Evolutionary conservation across 1,284 basidiomycete species (phyloP).

Genomic region (Naganishia sp.): DNA sequence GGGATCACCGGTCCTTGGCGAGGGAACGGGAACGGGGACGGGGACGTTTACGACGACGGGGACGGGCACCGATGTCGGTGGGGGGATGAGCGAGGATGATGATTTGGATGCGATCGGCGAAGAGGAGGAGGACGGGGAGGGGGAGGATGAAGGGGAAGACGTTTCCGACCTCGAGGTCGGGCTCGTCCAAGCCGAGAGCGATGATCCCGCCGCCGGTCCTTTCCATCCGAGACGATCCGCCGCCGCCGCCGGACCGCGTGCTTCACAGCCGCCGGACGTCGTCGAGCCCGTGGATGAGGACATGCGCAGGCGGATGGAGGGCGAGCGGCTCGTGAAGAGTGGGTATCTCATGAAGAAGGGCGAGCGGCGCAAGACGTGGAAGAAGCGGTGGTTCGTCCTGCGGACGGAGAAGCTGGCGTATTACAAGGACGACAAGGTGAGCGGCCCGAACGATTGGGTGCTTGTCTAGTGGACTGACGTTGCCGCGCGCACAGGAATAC

Average conservation of each 20-base stretch:
- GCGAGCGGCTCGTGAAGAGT: slow-evolving; percentile 79
- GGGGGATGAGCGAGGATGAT: slow-evolving; percentile 69
- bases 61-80: slow-evolving; percentile 59
- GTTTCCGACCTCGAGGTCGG: slow-evolving; percentile 57
- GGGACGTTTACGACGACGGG: slow-evolving; percentile 12
- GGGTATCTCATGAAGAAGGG: slow-evolving; percentile 96
- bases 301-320: slow-evolving; percentile 63
- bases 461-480: background rate
- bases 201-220: slow-evolving; percentile 27
- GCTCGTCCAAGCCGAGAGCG: slow-evolving; percentile 38
- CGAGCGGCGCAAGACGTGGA: slow-evolving; percentile 96
- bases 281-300: slow-evolving; percentile 53
- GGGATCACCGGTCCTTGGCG: slow-evolving; percentile 44
- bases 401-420: slow-evolving; percentile 88
- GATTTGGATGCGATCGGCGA: slow-evolving; percentile 57
- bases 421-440: slow-evolving; percentile 81
- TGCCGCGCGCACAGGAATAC: slow-evolving; percentile 64
- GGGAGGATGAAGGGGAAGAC: slow-evolving; percentile 64
- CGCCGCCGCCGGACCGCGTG: background rate
- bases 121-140: slow-evolving; percentile 72
- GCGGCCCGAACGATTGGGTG: slow-evolving; percentile 20
- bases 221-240: background rate
- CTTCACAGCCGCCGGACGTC: slow-evolving; percentile 32
- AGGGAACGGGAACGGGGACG: slow-evolving; percentile 26
- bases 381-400: slow-evolving; percentile 97